Evolutionary conservation across 108 stramenopile species (phyloP).

Genomic region (Nannochloropsis salina): DNA sequence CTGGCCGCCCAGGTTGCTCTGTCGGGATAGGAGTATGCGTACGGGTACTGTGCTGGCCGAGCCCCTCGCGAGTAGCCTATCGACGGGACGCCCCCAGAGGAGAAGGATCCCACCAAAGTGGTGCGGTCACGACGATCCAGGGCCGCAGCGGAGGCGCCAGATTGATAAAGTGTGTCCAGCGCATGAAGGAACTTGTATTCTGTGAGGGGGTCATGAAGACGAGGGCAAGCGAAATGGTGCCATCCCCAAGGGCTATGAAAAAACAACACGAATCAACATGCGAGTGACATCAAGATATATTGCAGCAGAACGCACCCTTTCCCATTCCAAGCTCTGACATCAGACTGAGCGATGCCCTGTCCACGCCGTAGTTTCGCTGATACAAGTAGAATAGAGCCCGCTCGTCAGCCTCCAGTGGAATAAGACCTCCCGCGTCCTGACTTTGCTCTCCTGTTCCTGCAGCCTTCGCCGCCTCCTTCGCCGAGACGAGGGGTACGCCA

Average conservation of each 20-base stretch:
- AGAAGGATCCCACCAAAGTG: neutral
- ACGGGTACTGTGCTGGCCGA: neutral
- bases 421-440: neutral
- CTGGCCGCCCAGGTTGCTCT: neutral
- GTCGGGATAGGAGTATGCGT: neutral
- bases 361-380: neutral
- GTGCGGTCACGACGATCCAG: constrained; percentile 14
- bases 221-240: too few species aligned
- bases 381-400: constrained; percentile 4
- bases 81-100: neutral
- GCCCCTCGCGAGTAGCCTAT: neutral
- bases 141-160: neutral
- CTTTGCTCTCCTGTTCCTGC: neutral
- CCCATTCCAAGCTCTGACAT: neutral
- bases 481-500: neutral
- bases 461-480: neutral
- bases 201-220: neutral
- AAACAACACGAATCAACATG: too few species aligned
- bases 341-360: neutral
- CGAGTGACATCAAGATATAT: too few species aligned
- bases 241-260: too few species aligned
- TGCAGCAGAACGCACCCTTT: constrained; percentile 19
- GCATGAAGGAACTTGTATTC: constrained; percentile 2
- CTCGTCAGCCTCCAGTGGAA: constrained; percentile 19
- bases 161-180: neutral